These are phyloP conservation scores for Mycena capillaripes DNA, from an alignment of 768 basidiomycete genomes.

Conservation along the genomic window DNA sequence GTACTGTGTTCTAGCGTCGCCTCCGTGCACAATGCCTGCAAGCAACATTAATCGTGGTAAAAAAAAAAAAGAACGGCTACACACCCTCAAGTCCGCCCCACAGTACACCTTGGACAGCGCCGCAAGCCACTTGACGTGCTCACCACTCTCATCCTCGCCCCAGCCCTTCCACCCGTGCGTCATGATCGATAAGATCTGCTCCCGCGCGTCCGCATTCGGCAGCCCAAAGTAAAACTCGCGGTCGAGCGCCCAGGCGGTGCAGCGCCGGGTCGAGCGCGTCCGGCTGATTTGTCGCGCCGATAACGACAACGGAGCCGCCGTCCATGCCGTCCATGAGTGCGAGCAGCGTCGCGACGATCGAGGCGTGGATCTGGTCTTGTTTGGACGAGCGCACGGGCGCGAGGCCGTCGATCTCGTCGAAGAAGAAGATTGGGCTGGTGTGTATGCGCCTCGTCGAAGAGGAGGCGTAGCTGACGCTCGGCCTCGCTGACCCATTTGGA, in stretches of 20 bases:
- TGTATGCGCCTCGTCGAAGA: slow-evolving; percentile 95
- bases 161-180: slow-evolving; percentile 92
- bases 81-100: slow-evolving; percentile 94
- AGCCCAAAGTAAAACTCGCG: slow-evolving; percentile 98
- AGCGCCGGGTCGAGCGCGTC: slow-evolving; percentile 98
- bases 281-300: slow-evolving; percentile 97
- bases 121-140: slow-evolving; percentile 71
- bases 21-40: slow-evolving; percentile 94
- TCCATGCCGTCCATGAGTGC: slow-evolving; percentile 99
- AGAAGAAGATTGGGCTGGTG: slow-evolving; percentile 99
- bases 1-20: slow-evolving; percentile 96
- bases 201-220: slow-evolving; percentile 86
- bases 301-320: slow-evolving; percentile 97
- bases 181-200: slow-evolving; percentile 92
- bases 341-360: slow-evolving; percentile 94
- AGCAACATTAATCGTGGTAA: slow-evolving; percentile 27
- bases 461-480: slow-evolving; percentile 92
- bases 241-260: slow-evolving; percentile 94
- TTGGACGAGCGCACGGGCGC: slow-evolving; percentile 99
- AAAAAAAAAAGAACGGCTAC: slow-evolving; percentile 49
- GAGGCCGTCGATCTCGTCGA: slow-evolving; percentile 99
- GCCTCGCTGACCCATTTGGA: slow-evolving; percentile 99
- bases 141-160: slow-evolving; percentile 57
- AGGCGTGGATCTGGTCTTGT: slow-evolving; percentile 99
- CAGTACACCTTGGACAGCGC: slow-evolving; percentile 97